Conservation (phyloP, 2,329 filamentous ascomycete genomes). For the Escovopsis sp. region DNA sequence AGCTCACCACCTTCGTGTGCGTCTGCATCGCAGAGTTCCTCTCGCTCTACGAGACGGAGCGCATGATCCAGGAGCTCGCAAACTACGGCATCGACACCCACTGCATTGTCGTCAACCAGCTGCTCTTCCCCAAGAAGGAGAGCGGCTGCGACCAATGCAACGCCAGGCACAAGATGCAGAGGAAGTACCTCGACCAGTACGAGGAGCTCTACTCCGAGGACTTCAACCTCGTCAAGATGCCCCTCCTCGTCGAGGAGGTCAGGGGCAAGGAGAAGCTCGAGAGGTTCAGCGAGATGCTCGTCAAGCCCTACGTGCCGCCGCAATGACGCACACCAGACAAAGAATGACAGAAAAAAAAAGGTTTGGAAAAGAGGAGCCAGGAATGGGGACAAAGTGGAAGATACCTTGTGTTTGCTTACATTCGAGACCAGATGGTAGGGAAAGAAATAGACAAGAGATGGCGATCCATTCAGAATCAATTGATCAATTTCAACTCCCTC, state of each 20-base stretch:
- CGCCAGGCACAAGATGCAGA: constrained; percentile 92
- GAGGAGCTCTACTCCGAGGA: constrained; percentile 91
- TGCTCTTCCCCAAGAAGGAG: constrained; percentile 76
- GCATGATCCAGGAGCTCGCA: constrained; percentile 96
- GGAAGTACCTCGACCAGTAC: constrained; percentile 97
- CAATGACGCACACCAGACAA: constrained; percentile 16
- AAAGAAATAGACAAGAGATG: too few relatives aligned
- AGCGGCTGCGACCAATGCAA: constrained; percentile 92
- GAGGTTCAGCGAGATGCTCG: constrained; percentile 75
- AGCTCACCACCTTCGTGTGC: constrained; percentile 92
- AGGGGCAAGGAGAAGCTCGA: constrained; percentile 88
- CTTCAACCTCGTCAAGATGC: constrained; percentile 99
- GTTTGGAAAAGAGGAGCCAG: neutral
- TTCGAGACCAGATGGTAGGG: too few relatives aligned
- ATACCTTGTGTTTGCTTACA: too few relatives aligned
- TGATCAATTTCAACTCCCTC: too few relatives aligned
- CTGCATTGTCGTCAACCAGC: constrained; percentile 94
- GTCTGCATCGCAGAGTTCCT: constrained; percentile 98
- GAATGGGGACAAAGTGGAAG: too few relatives aligned
- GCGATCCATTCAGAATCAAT: too few relatives aligned
- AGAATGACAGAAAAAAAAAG: neutral
- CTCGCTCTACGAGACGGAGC: constrained; percentile 93
- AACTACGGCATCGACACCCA: constrained; percentile 93
- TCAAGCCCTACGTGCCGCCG: constrained; percentile 61
- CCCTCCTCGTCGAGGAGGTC: constrained; percentile 86